Evolutionary conservation across 2,329 filamentous ascomycete genomes (phyloP).

Genomic region (Fusarium brachygibbosum): DNA sequence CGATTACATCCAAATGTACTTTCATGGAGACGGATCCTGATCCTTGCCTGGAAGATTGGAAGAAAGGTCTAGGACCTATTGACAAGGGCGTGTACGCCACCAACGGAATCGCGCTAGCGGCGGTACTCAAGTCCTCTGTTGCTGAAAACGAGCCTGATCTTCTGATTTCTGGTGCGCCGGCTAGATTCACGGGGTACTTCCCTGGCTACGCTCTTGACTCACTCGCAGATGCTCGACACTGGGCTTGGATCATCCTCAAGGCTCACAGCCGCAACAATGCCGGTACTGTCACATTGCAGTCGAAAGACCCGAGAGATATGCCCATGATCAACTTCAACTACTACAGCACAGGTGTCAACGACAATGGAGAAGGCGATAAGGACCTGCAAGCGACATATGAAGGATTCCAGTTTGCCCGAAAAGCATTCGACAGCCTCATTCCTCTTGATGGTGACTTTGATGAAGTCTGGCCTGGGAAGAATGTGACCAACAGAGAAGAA

Average conservation of each 20-base stretch:
- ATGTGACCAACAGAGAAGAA: conserved; percentile 54
- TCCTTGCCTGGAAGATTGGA: conserved; percentile 39
- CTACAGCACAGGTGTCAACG: conserved; percentile 66
- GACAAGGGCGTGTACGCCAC: conserved; percentile 55
- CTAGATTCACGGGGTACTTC: conserved; percentile 69
- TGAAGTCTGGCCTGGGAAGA: conserved; percentile 54
- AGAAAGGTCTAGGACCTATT: conserved; percentile 29
- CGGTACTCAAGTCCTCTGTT: conserved; percentile 54
- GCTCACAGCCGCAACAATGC: conserved; percentile 66
- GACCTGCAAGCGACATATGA: conserved; percentile 69
- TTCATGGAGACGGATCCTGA: conserved; percentile 37
- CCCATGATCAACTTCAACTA: conserved; percentile 75
- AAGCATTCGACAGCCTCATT: conserved; percentile 51
- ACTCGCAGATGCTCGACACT: conserved; percentile 58
- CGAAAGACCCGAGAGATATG: conserved; percentile 72
- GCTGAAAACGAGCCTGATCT: conserved; percentile 64
- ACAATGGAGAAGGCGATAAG: conserved; percentile 59
- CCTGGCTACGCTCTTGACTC: conserved; percentile 64
- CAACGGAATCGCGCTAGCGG: conserved; percentile 67
- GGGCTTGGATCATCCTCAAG: conserved; percentile 64
- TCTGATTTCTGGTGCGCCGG: conserved; percentile 67
- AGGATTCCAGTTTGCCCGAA: conserved; percentile 65
- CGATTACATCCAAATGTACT: conserved; percentile 41
- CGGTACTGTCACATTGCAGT: conserved; percentile 73
- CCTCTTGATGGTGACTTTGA: conserved; percentile 33